Conservation (phyloP, 495 filamentous ascomycete genomes). For the Pseudevernia furfuracea region DNA sequence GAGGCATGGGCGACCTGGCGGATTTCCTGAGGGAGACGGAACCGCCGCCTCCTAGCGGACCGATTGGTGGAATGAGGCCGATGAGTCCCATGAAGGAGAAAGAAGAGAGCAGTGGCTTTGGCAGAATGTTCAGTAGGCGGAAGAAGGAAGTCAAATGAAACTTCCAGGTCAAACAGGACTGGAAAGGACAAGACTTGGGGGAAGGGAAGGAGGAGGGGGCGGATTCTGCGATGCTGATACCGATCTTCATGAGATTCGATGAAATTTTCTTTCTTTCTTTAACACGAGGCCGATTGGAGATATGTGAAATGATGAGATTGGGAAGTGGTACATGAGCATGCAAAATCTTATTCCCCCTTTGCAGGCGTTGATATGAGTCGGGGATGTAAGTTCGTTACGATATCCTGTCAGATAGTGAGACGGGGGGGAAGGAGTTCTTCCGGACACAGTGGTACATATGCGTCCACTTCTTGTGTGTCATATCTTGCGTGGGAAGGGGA, state of each 20-base stretch:
- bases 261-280: not conserved
- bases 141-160: slow-evolving; percentile 12
- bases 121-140: slow-evolving; percentile 13
- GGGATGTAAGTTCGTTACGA: not conserved
- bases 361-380: not conserved
- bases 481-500: too few relatives aligned
- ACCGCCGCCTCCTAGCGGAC: slow-evolving; percentile 47
- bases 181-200: not conserved
- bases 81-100: slow-evolving; percentile 18
- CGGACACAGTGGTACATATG: too few relatives aligned
- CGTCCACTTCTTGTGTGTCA: too few relatives aligned
- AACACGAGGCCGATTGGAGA: not conserved
- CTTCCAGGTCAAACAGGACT: not conserved
- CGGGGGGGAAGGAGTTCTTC: too few relatives aligned
- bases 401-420: not conserved
- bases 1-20: slow-evolving; percentile 63
- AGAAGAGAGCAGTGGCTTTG: slow-evolving; percentile 16
- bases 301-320: not conserved
- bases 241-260: not conserved
- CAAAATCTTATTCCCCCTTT: not conserved
- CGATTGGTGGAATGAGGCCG: slow-evolving; percentile 10
- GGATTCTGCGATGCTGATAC: not conserved
- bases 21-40: slow-evolving; percentile 72
- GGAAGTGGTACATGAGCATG: not conserved
- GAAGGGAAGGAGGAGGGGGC: fast-evolving